Evolutionary conservation across 371 early-diverging fungal genomes (phyloP).

Genomic region (Dichotomocladium elegans): DNA sequence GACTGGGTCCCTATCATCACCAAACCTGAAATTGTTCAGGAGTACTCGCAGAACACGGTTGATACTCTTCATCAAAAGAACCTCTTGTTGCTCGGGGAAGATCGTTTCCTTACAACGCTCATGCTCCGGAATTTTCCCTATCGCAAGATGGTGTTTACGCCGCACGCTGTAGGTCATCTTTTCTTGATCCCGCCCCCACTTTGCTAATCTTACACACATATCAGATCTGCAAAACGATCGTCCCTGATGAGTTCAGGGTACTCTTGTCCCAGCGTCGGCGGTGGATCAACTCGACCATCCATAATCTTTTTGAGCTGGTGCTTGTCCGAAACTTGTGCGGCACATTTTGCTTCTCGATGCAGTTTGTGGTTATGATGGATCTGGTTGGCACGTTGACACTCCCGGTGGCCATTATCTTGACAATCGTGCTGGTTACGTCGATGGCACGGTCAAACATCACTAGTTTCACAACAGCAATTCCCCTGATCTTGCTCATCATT

Average conservation of each 20-base stretch:
- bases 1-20: slow-evolving; percentile 75
- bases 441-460: slow-evolving; percentile 35
- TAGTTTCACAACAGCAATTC: slow-evolving; percentile 51
- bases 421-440: slow-evolving; percentile 44
- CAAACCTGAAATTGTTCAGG: slow-evolving; percentile 83
- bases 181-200: neutral
- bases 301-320: slow-evolving; percentile 80
- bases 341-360: slow-evolving; percentile 87
- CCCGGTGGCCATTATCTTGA: slow-evolving; percentile 76
- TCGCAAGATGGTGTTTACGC: slow-evolving; percentile 89
- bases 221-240: slow-evolving; percentile 70
- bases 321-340: slow-evolving; percentile 83
- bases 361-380: slow-evolving; percentile 84
- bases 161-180: slow-evolving; percentile 63
- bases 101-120: slow-evolving; percentile 91
- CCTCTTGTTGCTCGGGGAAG: slow-evolving; percentile 91
- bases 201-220: too few species aligned
- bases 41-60: slow-evolving; percentile 85
- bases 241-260: slow-evolving; percentile 74
- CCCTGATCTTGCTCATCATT: slow-evolving; percentile 63
- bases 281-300: slow-evolving; percentile 90
- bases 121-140: slow-evolving; percentile 91
- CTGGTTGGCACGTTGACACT: slow-evolving; percentile 78
- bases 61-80: slow-evolving; percentile 95
- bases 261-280: slow-evolving; percentile 82